Percentiles rank a stretch among this genome's conserved stretches.
Evolutionary conservation across 2,329 filamentous ascomycete genomes (phyloP).

Genomic region (Clonostachys solani): DNA sequence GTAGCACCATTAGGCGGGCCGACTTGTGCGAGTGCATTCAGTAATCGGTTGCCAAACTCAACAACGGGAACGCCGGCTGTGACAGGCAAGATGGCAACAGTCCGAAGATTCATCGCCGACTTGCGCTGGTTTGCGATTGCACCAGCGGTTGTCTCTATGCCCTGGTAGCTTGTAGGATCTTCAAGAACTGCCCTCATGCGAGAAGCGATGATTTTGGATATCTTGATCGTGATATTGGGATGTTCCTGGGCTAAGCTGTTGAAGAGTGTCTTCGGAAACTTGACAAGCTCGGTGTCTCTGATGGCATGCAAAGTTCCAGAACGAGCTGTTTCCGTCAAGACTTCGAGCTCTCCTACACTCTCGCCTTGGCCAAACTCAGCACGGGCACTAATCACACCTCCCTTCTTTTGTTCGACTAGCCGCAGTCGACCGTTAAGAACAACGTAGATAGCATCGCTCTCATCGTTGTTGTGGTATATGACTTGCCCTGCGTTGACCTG

Average conservation of each 20-base stretch:
- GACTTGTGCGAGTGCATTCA: conserved; percentile 85
- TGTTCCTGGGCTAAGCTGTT: conserved; percentile 97
- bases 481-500: conserved; percentile 95
- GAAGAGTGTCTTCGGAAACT: conserved; percentile 92
- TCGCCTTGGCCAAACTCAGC: conserved; percentile 97
- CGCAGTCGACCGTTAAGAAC: conserved; percentile 90
- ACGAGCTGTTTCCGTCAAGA: conserved; percentile 90
- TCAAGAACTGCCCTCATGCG: conserved; percentile 89
- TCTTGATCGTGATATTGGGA: conserved; percentile 97
- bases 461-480: conserved; percentile 88
- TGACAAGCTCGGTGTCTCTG: conserved; percentile 91
- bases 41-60: conserved; percentile 86
- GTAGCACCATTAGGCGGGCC: conserved; percentile 87
- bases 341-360: conserved; percentile 94
- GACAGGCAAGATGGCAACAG: conserved; percentile 87
- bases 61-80: conserved; percentile 89
- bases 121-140: conserved; percentile 53
- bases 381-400: conserved; percentile 78
- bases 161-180: conserved; percentile 65
- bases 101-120: conserved; percentile 87
- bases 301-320: conserved; percentile 92
- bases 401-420: conserved; percentile 75
- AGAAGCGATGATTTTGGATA: conserved; percentile 96
- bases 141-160: conserved; percentile 60
- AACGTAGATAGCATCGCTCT: conserved; percentile 97